These are phyloP conservation scores for Sphaerulina vaccinii DNA, from an alignment of 2,329 filamentous ascomycete species.

Conservation along the genomic window DNA sequence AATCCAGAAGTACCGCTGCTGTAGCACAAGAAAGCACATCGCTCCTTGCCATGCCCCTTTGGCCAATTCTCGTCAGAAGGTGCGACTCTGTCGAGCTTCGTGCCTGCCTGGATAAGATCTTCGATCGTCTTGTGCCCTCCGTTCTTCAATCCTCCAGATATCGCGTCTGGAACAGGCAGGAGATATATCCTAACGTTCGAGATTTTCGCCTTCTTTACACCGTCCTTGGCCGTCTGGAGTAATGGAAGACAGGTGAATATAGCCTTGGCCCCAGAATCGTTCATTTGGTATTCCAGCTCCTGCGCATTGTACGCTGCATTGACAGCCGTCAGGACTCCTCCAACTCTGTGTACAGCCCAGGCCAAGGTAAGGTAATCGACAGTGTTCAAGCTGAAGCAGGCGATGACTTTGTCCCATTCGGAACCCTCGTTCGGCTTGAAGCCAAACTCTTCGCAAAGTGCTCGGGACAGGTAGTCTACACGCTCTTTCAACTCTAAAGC, in stretches of 20 bases:
- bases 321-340: slow-evolving; percentile 71
- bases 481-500: slow-evolving; percentile 63
- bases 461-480: slow-evolving; percentile 66
- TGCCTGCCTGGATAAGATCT: slow-evolving; percentile 63
- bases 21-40: slow-evolving; percentile 75
- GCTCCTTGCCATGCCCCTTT: slow-evolving; percentile 64
- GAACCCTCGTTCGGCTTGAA: slow-evolving; percentile 68
- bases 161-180: slow-evolving; percentile 61
- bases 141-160: slow-evolving; percentile 49
- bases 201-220: slow-evolving; percentile 63
- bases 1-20: slow-evolving; percentile 77
- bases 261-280: slow-evolving; percentile 65
- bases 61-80: slow-evolving; percentile 55
- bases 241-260: slow-evolving; percentile 71
- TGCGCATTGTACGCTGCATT: slow-evolving; percentile 70
- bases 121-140: slow-evolving; percentile 63
- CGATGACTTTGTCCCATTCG: slow-evolving; percentile 80
- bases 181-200: slow-evolving; percentile 66
- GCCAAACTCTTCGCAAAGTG: slow-evolving; percentile 67
- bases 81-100: slow-evolving; percentile 53
- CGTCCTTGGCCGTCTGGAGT: slow-evolving; percentile 62
- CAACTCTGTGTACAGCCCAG: slow-evolving; percentile 71
- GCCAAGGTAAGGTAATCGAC: slow-evolving; percentile 72
- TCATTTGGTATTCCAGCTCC: slow-evolving; percentile 71
- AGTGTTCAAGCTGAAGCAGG: slow-evolving; percentile 78